Evolutionary conservation across 1,284 basidiomycete species (phyloP).

Genomic region (Bjerkandera adusta): DNA sequence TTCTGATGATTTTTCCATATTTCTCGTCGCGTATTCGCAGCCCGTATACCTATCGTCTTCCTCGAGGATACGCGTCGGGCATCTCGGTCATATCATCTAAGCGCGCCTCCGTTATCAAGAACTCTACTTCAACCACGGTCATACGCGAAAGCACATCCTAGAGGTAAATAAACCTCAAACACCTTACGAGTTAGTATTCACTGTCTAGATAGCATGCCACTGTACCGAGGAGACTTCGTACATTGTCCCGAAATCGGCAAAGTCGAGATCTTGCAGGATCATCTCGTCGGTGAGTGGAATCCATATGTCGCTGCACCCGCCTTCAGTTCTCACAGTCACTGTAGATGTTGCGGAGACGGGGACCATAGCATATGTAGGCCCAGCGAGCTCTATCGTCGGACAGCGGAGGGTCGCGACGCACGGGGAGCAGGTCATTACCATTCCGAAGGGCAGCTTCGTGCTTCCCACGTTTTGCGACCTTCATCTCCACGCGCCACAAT

Average conservation of each 20-base stretch:
- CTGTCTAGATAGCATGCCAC: too few species aligned
- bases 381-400: slow-evolving; percentile 36
- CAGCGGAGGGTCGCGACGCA: slow-evolving; percentile 26
- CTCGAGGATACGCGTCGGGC: too few species aligned
- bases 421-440: slow-evolving; percentile 24
- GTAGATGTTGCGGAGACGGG: slow-evolving; percentile 54
- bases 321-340: neutral
- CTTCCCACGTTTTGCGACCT: slow-evolving; percentile 78
- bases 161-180: too few species aligned
- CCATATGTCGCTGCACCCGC: neutral
- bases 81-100: too few species aligned
- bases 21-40: too few species aligned
- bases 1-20: too few species aligned
- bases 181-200: too few species aligned
- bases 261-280: slow-evolving; percentile 53
- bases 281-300: slow-evolving; percentile 52
- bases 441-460: slow-evolving; percentile 62
- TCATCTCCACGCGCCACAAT: slow-evolving; percentile 85
- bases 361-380: slow-evolving; percentile 49
- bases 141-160: too few species aligned
- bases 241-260: slow-evolving; percentile 49
- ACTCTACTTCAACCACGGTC: too few species aligned
- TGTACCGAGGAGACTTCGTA: slow-evolving; percentile 53
- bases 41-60: too few species aligned
- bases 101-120: too few species aligned